A percentile compares a stretch with the other conserved stretches of the same genome.
Conservation (phyloP, 345 rosid species). For the Psidium guajava region DNA sequence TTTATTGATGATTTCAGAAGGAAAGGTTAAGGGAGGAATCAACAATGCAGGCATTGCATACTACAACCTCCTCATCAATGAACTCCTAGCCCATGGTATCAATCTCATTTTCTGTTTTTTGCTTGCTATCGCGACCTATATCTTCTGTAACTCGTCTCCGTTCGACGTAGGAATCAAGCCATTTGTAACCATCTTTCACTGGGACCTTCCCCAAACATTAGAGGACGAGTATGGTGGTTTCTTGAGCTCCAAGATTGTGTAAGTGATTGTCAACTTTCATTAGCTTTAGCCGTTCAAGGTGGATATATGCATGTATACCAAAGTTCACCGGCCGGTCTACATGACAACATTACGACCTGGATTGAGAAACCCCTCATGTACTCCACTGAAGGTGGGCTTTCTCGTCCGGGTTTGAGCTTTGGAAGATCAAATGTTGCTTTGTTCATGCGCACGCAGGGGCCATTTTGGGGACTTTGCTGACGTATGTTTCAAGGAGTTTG, state of each 20-base stretch:
- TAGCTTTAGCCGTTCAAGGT: too few species aligned
- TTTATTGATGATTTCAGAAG: slow-evolving; percentile 18
- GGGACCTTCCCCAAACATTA: slow-evolving; percentile 31
- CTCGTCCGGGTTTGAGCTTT: background rate
- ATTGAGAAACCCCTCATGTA: too few species aligned
- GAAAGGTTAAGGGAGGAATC: slow-evolving; percentile 6
- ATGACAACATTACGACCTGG: background rate
- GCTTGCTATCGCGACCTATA: background rate
- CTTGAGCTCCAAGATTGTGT: slow-evolving; percentile 19
- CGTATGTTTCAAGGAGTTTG: slow-evolving; percentile 25
- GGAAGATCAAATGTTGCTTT: background rate
- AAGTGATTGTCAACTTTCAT: slow-evolving; percentile 2
- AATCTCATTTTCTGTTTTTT: background rate
- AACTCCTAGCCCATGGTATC: slow-evolving; percentile 9
- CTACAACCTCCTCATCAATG: slow-evolving; percentile 19
- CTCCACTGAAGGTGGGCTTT: background rate
- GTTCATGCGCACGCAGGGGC: background rate
- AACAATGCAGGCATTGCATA: slow-evolving; percentile 12
- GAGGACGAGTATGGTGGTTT: slow-evolving; percentile 32
- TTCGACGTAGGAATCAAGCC: slow-evolving; percentile 20
- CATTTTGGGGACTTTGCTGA: slow-evolving; percentile 25
- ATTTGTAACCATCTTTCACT: slow-evolving; percentile 24
- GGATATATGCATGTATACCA: background rate
- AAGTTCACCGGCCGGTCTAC: background rate
- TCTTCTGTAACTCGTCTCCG: background rate